Conservation (phyloP, 495 filamentous ascomycete genomes). For the Neurospora sp. region DNA sequence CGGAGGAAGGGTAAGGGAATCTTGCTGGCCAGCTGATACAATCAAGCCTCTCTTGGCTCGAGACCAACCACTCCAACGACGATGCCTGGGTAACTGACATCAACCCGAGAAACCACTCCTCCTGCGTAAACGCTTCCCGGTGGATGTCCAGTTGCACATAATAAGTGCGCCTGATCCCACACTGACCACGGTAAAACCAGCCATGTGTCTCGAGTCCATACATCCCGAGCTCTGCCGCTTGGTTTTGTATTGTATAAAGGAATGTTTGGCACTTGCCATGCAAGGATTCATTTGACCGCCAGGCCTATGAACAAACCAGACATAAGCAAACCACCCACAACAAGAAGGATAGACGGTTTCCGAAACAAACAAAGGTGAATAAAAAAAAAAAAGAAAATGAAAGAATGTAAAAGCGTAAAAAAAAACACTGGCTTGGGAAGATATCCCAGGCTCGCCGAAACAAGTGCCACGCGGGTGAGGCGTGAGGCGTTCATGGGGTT, state of each 20-base stretch:
- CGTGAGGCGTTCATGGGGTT: background rate
- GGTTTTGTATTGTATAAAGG: background rate
- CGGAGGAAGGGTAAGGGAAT: background rate
- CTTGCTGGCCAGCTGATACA: background rate
- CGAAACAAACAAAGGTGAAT: background rate
- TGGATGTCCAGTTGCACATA: background rate
- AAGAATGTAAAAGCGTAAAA: background rate
- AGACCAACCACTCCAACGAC: background rate
- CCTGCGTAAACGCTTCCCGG: background rate
- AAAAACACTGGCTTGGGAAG: background rate
- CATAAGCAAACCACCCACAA: background rate
- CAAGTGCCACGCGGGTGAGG: background rate
- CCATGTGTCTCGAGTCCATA: background rate
- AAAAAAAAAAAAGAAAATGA: background rate
- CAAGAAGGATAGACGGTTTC: fast-evolving
- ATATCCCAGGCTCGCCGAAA: background rate
- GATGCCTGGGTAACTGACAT: background rate
- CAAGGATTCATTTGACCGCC: background rate
- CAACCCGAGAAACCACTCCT: background rate
- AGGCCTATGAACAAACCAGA: background rate
- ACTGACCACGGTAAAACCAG: background rate
- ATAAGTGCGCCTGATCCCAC: background rate
- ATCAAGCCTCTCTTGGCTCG: background rate
- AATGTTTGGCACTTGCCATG: background rate
- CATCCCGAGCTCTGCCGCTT: background rate